Evolutionary conservation across 768 basidiomycete species (phyloP).

Genomic region (Serpula lacrymans): DNA sequence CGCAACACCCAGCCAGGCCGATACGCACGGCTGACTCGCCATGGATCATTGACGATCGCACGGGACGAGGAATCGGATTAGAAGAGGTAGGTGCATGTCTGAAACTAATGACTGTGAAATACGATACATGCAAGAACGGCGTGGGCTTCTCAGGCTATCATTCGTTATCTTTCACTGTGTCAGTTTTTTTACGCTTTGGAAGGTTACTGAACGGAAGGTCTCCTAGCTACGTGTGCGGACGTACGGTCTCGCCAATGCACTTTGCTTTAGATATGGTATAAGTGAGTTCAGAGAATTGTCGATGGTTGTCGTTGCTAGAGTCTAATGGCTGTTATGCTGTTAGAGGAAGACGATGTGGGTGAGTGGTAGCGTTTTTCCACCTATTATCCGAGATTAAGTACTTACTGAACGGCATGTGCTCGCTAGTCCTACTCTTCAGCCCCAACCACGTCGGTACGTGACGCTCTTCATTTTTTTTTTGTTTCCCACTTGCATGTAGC

Average conservation of each 20-base stretch:
- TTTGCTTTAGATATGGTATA: slow-evolving; percentile 30
- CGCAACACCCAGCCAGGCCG: slow-evolving; percentile 28
- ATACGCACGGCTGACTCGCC: slow-evolving; percentile 21
- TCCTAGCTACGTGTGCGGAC: slow-evolving; percentile 33
- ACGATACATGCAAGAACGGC: too few relatives aligned
- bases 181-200: too few relatives aligned
- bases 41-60: slow-evolving; percentile 42
- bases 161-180: too few relatives aligned
- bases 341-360: slow-evolving; percentile 40
- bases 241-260: slow-evolving; percentile 35
- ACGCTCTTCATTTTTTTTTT: not conserved
- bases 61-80: slow-evolving; percentile 29
- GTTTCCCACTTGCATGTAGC: not conserved
- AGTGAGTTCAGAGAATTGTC: slow-evolving; percentile 30
- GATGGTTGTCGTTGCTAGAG: not conserved
- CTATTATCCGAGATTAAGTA: slow-evolving; percentile 3
- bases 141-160: too few relatives aligned
- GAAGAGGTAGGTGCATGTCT: slow-evolving; percentile 39
- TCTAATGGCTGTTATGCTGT: slow-evolving; percentile 3
- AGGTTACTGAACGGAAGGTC: too few relatives aligned
- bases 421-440: slow-evolving; percentile 60
- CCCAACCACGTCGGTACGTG: slow-evolving; percentile 61
- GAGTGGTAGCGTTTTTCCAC: slow-evolving; percentile 8
- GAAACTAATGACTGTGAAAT: too few relatives aligned
- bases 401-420: too few relatives aligned